Base-by-base conservation (phyloP, 139 green algal species). In the Chlorella ohadii region DNA sequence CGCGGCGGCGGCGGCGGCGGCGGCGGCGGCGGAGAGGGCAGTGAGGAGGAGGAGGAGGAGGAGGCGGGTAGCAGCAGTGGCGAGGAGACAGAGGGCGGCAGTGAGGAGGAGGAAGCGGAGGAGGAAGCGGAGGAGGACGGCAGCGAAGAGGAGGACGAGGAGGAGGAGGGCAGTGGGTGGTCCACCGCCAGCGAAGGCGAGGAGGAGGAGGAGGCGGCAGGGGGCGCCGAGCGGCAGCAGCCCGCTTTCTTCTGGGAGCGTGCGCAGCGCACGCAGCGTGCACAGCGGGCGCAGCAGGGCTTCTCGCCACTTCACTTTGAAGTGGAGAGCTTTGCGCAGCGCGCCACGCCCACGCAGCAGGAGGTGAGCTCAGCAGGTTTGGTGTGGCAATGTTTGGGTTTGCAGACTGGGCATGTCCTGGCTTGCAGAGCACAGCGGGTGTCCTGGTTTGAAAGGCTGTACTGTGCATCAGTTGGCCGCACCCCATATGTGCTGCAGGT, bases 281-380 rank as follows among this genome's bases (percentile, higher is more conserved):
- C 41, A 0, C 73, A 19, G 55, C n/a, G 13, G 51, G 51, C 72
- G 51, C 51, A 75, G 63, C 47, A 77, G 47, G 51, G 7, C 16
- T 67, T 70, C 27, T 88, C 85, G 15, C 72, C 56, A 39, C 88
- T 94, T 59, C 91, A 94, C 63, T n/a, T 78, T 12, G 91, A 94
- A 68, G 70, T 96, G 31, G 72, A 79, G 39, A 28, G 56, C 1
- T 94, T 96, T 87, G 87, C 91, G 28, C 28, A 38, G 38, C 78
- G 57, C 63, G 86, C 85, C 31, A 71, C 74, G 1, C 89, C 93
- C 15, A 88, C 88, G 12, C 17, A 31, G 57, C 64, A 65, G 27
- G 61, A 89, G 47, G 63, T 84, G 28, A 28, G 68, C 27, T 59
- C 3, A 20, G 63, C 27, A 23, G 51, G 3, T 23, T 15, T 55